Conservation (phyloP, 371 early-diverging fungal genomes). For the Apophysomyces trapeziformis region DNA sequence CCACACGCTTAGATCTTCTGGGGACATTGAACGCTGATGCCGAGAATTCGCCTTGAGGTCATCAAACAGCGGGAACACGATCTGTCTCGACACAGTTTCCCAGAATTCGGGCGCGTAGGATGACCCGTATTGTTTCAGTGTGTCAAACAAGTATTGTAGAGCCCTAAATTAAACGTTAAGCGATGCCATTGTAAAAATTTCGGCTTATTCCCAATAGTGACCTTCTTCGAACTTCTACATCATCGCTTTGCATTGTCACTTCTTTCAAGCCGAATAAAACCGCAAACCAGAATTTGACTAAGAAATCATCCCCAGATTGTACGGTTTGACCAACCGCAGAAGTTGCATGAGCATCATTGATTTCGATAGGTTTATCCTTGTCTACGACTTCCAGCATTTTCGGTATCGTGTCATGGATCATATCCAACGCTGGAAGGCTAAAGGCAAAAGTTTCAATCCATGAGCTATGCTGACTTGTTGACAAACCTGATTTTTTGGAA, state of each 20-base stretch:
- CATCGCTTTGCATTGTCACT: constrained; percentile 86
- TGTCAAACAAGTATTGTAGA: constrained; percentile 81
- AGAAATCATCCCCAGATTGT: constrained; percentile 48
- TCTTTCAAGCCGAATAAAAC: constrained; percentile 84
- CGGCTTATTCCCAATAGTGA: constrained; percentile 4
- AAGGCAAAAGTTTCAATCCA: no score
- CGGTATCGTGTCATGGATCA: constrained; percentile 56
- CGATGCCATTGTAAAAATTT: not conserved
- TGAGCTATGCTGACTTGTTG: not conserved
- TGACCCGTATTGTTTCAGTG: constrained; percentile 73
- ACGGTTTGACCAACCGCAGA: constrained; percentile 26
- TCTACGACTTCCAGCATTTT: constrained; percentile 50
- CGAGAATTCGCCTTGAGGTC: constrained; percentile 61
- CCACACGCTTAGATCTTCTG: constrained; percentile 60
- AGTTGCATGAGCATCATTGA: constrained; percentile 39
- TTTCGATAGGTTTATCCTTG: constrained; percentile 43
- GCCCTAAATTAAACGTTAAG: constrained; percentile 42
- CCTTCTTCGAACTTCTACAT: constrained; percentile 89
- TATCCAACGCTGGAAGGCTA: constrained; percentile 60
- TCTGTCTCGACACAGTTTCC: constrained; percentile 79
- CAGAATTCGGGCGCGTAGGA: constrained; percentile 79
- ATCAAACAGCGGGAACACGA: constrained; percentile 90
- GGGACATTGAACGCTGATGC: constrained; percentile 39
- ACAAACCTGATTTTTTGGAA: constrained; percentile 56
- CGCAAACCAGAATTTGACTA: constrained; percentile 80